Conservation (phyloP, 2,329 filamentous ascomycete species). For the Phialemoniopsis sp. region DNA sequence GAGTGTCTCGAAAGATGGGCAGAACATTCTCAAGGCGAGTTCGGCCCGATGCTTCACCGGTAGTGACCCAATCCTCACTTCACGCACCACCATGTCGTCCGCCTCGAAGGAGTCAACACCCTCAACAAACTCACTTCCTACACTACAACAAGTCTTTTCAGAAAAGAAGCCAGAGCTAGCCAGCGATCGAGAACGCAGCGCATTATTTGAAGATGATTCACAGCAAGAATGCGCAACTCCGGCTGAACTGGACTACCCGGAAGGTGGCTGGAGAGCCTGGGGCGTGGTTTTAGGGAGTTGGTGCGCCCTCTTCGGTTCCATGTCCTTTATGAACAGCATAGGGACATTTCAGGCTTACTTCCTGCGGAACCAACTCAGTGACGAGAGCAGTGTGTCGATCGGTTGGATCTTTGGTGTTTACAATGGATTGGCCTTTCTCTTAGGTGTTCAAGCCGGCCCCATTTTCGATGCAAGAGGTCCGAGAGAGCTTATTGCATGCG, state of each 20-base stretch:
- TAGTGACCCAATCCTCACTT: too few species aligned
- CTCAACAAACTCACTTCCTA: too few species aligned
- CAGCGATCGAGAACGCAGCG: too few species aligned
- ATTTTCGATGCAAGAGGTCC: constrained; percentile 44
- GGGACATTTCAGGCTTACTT: constrained; percentile 45
- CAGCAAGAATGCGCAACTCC: too few species aligned
- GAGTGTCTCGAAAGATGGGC: too few species aligned
- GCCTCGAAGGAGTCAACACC: too few species aligned
- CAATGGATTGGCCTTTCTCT: constrained; percentile 35
- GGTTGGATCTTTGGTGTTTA: constrained; percentile 46
- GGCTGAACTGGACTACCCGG: background rate
- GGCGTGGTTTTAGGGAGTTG: constrained; percentile 5
- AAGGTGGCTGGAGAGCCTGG: constrained; percentile 7
- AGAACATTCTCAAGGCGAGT: too few species aligned
- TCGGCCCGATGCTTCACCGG: too few species aligned
- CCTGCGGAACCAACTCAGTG: constrained; percentile 34
- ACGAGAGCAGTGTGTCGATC: constrained; percentile 35
- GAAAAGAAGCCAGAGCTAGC: too few species aligned
- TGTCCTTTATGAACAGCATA: constrained; percentile 36
- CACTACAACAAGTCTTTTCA: too few species aligned
- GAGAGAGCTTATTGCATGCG: constrained; percentile 28
- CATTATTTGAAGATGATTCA: too few species aligned
- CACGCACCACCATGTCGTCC: too few species aligned
- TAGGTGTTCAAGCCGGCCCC: constrained; percentile 43
- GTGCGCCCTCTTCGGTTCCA: constrained; percentile 6